Base-by-base conservation (phyloP, 306 rosid species). In the Castanopsis chinensis region DNA sequence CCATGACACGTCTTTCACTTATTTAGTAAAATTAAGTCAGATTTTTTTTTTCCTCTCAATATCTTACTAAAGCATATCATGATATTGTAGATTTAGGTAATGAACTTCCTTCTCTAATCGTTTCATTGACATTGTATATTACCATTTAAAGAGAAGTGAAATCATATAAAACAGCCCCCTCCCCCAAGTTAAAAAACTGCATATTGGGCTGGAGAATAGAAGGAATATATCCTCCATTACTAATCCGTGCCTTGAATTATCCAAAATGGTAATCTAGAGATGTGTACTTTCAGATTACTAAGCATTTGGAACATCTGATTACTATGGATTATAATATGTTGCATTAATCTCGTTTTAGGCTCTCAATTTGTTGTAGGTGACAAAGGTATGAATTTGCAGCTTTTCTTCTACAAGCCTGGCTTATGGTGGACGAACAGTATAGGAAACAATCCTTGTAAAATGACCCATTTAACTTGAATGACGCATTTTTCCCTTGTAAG, bases 401-500 rank as follows among this genome's bases (percentile, higher is more conserved):
- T 37, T 7, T 37, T 37, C 10, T 37, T 37, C 9, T 35, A 35
- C 41, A 92, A 92, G 80, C 98, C 97, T 65, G 80, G 87, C 84
- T 85, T 94, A 75, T 94, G 98, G 98, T 94, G 98, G 98, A 97
- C 97, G 17, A 94, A 94, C 75, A 94, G 98, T 78, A 92, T 94
- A 97, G 98, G 98, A 91, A 92, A 80, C 97, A 94, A 83, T 81
- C 89, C 77, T 77, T 94, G 84, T 91, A 92, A 83, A 83, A 82
- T 30, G 97, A 35, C 41, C 41, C 41, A 35, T 35, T 35, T 35
- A 35, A 35, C 41, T 6, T 35, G 41, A 35, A 35, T 35, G 41
- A 35, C 8, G 2, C 41, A 35, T 35, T 35, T 33, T 35, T 35
- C 41, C 41, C 41, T 35, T 35, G 41, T 35, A 35, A 35, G 41